phyloP scores from a whole-genome alignment of 2,329 filamentous ascomycete genomes.

The Cladosporium sp. region DNA sequence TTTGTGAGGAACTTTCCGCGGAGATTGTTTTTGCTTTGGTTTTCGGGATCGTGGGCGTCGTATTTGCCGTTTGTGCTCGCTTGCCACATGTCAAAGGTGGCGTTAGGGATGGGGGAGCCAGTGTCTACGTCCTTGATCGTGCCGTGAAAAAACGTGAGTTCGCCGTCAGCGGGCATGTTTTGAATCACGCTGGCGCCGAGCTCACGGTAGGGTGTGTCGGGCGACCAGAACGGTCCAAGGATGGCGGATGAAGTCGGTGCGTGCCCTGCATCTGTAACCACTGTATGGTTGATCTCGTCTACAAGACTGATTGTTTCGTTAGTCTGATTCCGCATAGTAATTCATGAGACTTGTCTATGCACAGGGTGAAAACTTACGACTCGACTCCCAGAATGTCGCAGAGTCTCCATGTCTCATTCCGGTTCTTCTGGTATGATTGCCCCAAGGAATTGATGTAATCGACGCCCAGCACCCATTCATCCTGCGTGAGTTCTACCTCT shows the following conservation, averaged over 20 bases:
- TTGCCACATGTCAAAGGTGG: slow-evolving; percentile 74
- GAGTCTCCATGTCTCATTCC: slow-evolving; percentile 59
- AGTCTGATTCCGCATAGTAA: not conserved
- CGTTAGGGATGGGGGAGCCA: slow-evolving; percentile 61
- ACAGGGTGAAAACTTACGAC: slow-evolving; percentile 57
- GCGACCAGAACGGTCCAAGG: slow-evolving; percentile 71
- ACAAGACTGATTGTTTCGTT: not conserved
- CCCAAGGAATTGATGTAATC: slow-evolving; percentile 58
- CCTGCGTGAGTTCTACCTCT: slow-evolving; percentile 55
- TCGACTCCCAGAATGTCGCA: slow-evolving; percentile 58
- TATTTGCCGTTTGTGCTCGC: slow-evolving; percentile 60
- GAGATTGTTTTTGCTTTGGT: slow-evolving; percentile 69
- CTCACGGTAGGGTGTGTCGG: slow-evolving; percentile 64
- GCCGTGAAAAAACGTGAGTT: slow-evolving; percentile 64
- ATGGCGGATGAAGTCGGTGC: slow-evolving; percentile 68
- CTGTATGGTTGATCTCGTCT: slow-evolving; percentile 40
- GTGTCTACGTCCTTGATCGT: slow-evolving; percentile 55
- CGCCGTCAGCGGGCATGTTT: slow-evolving; percentile 45
- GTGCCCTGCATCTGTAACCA: slow-evolving; percentile 54
- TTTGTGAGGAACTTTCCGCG: slow-evolving; percentile 69
- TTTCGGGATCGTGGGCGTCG: slow-evolving; percentile 58
- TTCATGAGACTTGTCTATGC: not conserved
- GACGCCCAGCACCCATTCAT: slow-evolving; percentile 56
- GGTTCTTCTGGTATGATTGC: slow-evolving; percentile 48
- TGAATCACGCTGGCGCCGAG: slow-evolving; percentile 42